phyloP scores from a whole-genome alignment of 306 rosid genomes.

The Geum urbanum region DNA sequence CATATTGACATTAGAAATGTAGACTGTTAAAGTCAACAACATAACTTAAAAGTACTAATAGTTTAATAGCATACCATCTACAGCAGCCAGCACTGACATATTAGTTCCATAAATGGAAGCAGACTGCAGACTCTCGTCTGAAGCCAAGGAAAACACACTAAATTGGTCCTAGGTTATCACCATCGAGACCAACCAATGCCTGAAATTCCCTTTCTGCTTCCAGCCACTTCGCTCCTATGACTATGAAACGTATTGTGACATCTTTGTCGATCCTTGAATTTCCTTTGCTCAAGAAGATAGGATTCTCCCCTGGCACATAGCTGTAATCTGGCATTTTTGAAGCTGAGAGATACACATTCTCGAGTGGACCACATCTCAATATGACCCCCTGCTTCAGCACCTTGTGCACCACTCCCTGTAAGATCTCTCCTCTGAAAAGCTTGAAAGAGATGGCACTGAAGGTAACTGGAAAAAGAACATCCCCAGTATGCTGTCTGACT shows the following conservation, averaged over 20 bases:
- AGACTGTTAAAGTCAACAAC: not conserved
- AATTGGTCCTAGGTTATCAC: constrained; percentile 73
- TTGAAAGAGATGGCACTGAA: constrained; percentile 72
- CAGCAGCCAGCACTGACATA: not conserved
- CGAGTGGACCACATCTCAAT: constrained; percentile 75
- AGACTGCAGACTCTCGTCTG: not conserved
- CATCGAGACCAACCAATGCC: constrained; percentile 83
- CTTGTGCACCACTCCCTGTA: constrained; percentile 72
- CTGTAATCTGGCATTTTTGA: constrained; percentile 70
- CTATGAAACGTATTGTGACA: constrained; percentile 53
- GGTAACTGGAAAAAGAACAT: constrained; percentile 71
- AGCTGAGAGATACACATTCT: constrained; percentile 58
- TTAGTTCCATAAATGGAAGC: not conserved
- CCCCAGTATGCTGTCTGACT: constrained; percentile 71
- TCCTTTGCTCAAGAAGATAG: constrained; percentile 57
- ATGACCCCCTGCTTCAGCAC: constrained; percentile 86
- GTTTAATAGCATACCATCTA: not conserved
- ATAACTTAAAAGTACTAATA: not conserved
- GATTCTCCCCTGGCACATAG: constrained; percentile 64
- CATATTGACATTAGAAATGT: not conserved
- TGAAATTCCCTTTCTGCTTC: constrained; percentile 87
- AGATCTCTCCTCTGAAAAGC: constrained; percentile 69
- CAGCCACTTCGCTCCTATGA: constrained; percentile 83
- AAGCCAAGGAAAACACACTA: constrained; percentile 10
- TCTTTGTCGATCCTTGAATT: constrained; percentile 61